phyloP scores from a whole-genome alignment of 2,329 filamentous ascomycete species.

The Venturia aucupariae region DNA sequence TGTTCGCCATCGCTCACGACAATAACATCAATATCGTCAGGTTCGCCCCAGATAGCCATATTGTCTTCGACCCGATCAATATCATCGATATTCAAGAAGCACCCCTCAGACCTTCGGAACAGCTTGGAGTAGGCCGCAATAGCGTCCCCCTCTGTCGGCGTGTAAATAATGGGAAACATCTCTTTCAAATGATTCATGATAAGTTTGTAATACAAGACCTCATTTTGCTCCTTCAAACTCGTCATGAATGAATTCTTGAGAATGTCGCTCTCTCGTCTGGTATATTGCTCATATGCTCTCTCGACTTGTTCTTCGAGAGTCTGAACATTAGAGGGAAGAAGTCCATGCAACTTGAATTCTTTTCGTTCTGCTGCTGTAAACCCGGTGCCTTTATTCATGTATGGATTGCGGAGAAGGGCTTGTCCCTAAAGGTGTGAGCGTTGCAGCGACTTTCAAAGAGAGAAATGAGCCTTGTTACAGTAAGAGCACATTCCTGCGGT shows the following conservation, averaged over 20 bases:
- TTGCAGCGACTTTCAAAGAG: background rate
- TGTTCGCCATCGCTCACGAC: slow-evolving; percentile 64
- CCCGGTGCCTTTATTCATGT: slow-evolving; percentile 77
- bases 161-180: slow-evolving; percentile 88
- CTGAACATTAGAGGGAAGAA: slow-evolving; percentile 64
- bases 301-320: slow-evolving; percentile 66
- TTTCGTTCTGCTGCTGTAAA: slow-evolving; percentile 61
- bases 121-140: slow-evolving; percentile 75
- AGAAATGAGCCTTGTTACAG: slow-evolving; percentile 1
- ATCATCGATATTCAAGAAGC: slow-evolving; percentile 68
- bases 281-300: slow-evolving; percentile 75
- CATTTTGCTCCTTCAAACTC: slow-evolving; percentile 76
- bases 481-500: slow-evolving; percentile 11
- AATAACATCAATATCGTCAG: slow-evolving; percentile 78
- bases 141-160: slow-evolving; percentile 80
- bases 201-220: slow-evolving; percentile 74
- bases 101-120: slow-evolving; percentile 64
- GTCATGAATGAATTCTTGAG: slow-evolving; percentile 85
- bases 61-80: slow-evolving; percentile 55
- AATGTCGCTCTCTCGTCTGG: slow-evolving; percentile 50
- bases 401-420: slow-evolving; percentile 53
- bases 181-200: slow-evolving; percentile 71
- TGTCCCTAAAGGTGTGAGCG: slow-evolving; percentile 17
- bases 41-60: slow-evolving; percentile 56
- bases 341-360: slow-evolving; percentile 60